Evolutionary conservation across 2,329 filamentous ascomycete species (phyloP).

Genomic region (Thielaviopsis ethacetica): DNA sequence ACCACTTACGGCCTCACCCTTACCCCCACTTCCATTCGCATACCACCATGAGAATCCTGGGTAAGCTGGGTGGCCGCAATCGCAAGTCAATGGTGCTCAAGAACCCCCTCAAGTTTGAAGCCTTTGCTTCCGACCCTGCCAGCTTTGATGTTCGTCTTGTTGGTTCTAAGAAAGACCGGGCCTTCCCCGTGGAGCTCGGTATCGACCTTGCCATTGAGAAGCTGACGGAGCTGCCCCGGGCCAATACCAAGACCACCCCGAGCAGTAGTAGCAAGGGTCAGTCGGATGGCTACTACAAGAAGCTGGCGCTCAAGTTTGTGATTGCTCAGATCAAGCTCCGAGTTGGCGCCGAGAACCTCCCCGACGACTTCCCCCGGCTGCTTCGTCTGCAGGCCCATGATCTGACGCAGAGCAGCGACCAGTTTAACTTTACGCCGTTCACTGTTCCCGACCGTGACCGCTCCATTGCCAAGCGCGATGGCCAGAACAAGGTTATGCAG

Average conservation of each 20-base stretch:
- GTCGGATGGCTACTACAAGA: constrained; percentile 73
- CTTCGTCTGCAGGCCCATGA: constrained; percentile 85
- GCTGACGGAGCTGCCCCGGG: constrained; percentile 63
- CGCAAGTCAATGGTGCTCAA: constrained; percentile 88
- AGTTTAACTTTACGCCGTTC: constrained; percentile 53
- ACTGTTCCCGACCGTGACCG: constrained; percentile 62
- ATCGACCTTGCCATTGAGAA: constrained; percentile 81
- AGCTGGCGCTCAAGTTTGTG: constrained; percentile 77
- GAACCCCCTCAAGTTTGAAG: constrained; percentile 65
- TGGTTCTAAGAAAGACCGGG: constrained; percentile 73
- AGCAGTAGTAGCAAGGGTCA: constrained; percentile 34
- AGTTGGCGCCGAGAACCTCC: constrained; percentile 72
- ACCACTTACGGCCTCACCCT: constrained; percentile 81
- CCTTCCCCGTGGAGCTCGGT: constrained; percentile 74
- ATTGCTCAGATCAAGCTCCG: constrained; percentile 80
- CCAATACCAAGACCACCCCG: constrained; percentile 23
- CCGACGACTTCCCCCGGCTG: constrained; percentile 73
- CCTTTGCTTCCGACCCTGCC: constrained; percentile 71
- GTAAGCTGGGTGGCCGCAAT: constrained; percentile 89
- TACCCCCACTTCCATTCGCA: constrained; percentile 97
- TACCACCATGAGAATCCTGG: constrained; percentile 91
- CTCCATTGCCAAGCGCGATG: constrained; percentile 73
- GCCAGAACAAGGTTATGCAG: constrained; percentile 67
- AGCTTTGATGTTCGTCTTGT: constrained; percentile 82
- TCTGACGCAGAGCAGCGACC: constrained; percentile 53